Evolutionary conservation across 1,284 basidiomycete genomes (phyloP).

Genomic region (Ganoderma lingzhi): DNA sequence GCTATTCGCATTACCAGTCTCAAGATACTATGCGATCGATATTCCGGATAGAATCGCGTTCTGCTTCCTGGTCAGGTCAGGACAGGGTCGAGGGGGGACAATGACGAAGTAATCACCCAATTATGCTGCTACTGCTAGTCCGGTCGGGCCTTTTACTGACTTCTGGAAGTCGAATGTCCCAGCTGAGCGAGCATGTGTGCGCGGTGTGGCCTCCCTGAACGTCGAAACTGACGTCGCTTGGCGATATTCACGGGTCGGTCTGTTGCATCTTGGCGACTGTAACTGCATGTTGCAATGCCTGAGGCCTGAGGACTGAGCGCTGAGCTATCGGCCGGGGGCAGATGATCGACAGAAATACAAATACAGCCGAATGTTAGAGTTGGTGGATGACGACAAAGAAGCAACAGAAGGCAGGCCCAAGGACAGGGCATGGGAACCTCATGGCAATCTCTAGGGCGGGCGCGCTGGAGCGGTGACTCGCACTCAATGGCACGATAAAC

Average conservation of each 20-base stretch:
- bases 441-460: neutral
- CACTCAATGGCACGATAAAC: constrained; percentile 6
- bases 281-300: neutral
- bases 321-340: neutral
- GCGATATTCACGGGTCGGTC: constrained; percentile 1
- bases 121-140: neutral
- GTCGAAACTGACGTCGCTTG: constrained; percentile 22
- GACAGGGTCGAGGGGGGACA: neutral
- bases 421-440: neutral
- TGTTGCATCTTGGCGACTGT: neutral
- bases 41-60: neutral
- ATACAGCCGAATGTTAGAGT: neutral
- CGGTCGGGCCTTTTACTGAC: neutral
- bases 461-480: neutral
- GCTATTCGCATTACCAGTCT: neutral
- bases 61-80: neutral
- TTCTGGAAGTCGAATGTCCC: neutral
- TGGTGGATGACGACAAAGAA: constrained; percentile 10
- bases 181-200: constrained; percentile 5
- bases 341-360: neutral
- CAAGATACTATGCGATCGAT: neutral
- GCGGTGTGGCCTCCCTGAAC: neutral
- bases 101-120: constrained; percentile 1
- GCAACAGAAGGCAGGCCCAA: neutral
- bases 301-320: no score